Base-by-base conservation (phyloP, 2,329 filamentous ascomycete genomes). In the Ophiocordyceps camponoti-rufipedis region DNA sequence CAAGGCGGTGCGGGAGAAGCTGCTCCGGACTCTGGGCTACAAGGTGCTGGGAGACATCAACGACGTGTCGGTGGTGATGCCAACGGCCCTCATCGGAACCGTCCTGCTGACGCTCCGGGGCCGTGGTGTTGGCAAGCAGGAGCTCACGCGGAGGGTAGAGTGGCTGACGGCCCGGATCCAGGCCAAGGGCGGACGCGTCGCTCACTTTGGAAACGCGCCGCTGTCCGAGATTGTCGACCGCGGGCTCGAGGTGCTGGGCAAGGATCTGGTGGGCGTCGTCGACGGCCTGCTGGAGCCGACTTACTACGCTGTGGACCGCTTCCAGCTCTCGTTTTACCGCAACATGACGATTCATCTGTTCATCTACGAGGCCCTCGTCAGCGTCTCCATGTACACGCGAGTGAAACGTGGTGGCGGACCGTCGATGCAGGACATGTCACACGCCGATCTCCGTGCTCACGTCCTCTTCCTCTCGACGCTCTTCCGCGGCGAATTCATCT, bases 301-400 rank as follows among this genome's bases (percentile, higher is more conserved):
- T 0, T 96, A 85, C 62, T 94, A 85, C 55, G 91, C 91, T 5
- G 87, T 95, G 38, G 91, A 98, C 60, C 76, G 87, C 45, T 98
- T 98, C 67, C 91, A 98, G 58, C 74, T 98, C 10, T 94, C 87
- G 0, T 98, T 98, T 62, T 98, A 98, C 64, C 81, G 91, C 45
- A 98, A 98, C 62, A 96, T 96, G 91, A 95, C 89, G 0, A 98
- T 98, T 49, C 91, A 98, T 58, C 74, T 98, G 5, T 98, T 98
- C 61, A 91, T 98, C 47, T 82, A 86, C 2, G 88, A 96, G 59
- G 84, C 89, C 0, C 70, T 98, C 5, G 85, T 96, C 19, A 91
- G 85, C 49, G 85, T 81, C 5, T 84, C 84, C 28, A 80, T 98
- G 71, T 98, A 98, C 61, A 91, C 80, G 0, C 76, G 78, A 41